Base-by-base conservation (phyloP, 148 eudicot species). In the Dysphania ambrosioides region DNA sequence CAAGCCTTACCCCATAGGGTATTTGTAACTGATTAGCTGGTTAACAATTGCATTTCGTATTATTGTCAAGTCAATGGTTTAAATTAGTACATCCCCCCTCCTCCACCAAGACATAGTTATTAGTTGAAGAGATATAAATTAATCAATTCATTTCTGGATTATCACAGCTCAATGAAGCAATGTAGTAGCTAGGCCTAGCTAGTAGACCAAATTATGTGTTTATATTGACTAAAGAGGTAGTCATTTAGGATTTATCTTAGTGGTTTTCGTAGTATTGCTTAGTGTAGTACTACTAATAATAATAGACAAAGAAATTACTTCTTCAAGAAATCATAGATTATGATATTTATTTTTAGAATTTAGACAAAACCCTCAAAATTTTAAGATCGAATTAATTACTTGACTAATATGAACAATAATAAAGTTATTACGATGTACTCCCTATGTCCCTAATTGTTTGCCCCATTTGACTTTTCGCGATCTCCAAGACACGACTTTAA, bases 51-150 rank as follows among this genome's bases (percentile, higher is more conserved):
- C 0, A 57, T 4, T 0, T 35, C 4, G 12, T 2, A 27, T 34
- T 51, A 26, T 31, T 32, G 15, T 29, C 30, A 27, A 40, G 30
- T 44, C 67, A 27, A 59, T 41, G 68, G 57, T 61, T 41, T 73
- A 58, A 72, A n/a, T n/a, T n/a, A n/a, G n/a, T 60, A 60, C 75
- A 72, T 72, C 40, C 68, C 75, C 75, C 75, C 53, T 47, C 53
- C 16, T 60, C 47, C 6, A 18, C 32, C 35, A 64, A 10, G 1
- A 72, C 32, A 60, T 23, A 3, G 9, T 71, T n/a, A 21, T 3
- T 59, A 59, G 74, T 32, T 68, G 19, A 16, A 68, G 10, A 47
- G 21, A 13, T 40, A 26, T 72, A 18, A 41, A n/a, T 49, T 9
- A 31, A 24, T 53, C 29, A 16, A 31, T 31, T 51, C 38, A 13